Evolutionary conservation across 331 rosid genomes (phyloP).

Genomic region (Phaseolus coccineus): DNA sequence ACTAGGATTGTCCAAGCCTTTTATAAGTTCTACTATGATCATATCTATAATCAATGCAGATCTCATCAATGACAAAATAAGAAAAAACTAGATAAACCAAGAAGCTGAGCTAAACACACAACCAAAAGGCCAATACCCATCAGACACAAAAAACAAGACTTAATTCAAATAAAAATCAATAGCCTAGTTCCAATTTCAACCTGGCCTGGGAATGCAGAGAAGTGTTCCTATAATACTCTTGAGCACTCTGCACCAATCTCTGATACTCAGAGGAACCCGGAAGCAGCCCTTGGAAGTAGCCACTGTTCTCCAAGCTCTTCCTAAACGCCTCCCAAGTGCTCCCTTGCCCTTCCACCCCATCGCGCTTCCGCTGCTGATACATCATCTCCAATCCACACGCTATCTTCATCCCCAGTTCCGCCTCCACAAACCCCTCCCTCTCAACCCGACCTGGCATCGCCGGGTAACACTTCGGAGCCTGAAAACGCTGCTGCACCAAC

Average conservation of each 20-base stretch:
- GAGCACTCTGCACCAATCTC: constrained; percentile 80
- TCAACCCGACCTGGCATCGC: constrained; percentile 57
- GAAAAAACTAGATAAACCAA: not conserved
- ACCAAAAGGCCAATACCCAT: not conserved
- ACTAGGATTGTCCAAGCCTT: not conserved
- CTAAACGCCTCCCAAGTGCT: constrained; percentile 75
- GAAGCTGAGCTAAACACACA: not conserved
- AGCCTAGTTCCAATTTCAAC: constrained; percentile 37
- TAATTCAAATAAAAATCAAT: not conserved
- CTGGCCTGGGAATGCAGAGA: constrained; percentile 66
- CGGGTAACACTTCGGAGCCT: constrained; percentile 85
- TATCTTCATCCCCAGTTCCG: constrained; percentile 92
- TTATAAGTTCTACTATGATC: not conserved
- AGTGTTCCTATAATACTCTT: constrained; percentile 70
- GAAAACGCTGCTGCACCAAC: constrained; percentile 80
- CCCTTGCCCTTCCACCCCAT: constrained; percentile 77
- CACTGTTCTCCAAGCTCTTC: constrained; percentile 78
- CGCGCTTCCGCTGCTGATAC: constrained; percentile 81
- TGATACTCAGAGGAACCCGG: constrained; percentile 79
- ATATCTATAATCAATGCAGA: not conserved
- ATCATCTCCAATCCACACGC: constrained; percentile 95
- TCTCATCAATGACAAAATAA: not conserved
- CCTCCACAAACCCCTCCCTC: constrained; percentile 54
- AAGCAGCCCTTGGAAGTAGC: constrained; percentile 80
- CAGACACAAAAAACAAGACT: not conserved